Base-by-base conservation (phyloP, 495 filamentous ascomycete genomes). In the Daldinia caldariorum region DNA sequence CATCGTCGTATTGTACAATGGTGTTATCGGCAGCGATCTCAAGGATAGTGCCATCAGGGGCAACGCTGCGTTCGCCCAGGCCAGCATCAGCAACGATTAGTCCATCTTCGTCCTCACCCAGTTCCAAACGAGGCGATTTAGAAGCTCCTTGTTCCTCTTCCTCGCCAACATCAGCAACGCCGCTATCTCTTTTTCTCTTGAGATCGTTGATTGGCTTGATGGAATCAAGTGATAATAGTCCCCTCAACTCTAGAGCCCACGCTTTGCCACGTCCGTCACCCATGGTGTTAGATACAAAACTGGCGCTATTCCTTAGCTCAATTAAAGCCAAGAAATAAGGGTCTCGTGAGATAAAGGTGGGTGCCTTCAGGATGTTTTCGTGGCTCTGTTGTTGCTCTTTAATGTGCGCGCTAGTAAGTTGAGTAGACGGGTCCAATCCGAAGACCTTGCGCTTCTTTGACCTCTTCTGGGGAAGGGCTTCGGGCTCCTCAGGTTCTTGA, bases 101-200 rank as follows among this genome's bases (percentile, higher is more conserved):
- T 20, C 79, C 66, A 1, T 79, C 78, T 35, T 89, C 86, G 60
- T 93, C 91, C 32, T 92, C 84, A 41, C 79, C 89, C 67, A 93
- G 78, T 59, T 93, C 91, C 35, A 94, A 81, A 26, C 86, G 87
- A 43, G 90, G 91, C n/a, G 87, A 84, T 70, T 89, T 89, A 32
- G 82, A 84, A 47, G 79, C 79, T 38, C 77, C 79, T 57, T 87
- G 88, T 49, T 89, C 87, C 35, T 88, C 84, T 58, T 90, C 90
- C 53, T 83, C 85, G 22, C 85, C 87, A 76, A 96, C 84, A 75
- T 94, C 92, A 35, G 91, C 90, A 58, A 96, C 86, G 9, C 92
- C 94, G 70, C 89, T 92, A 76, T 97, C 95, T 41, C 95, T 89
- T 85, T 99, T 99, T 59, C 96, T 83, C 86, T 98, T 99, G 51